Percentiles rank a stretch among this genome's conserved stretches.
Evolutionary conservation across 306 rosid species (phyloP).

Genomic region (Cucurbita maxima): DNA sequence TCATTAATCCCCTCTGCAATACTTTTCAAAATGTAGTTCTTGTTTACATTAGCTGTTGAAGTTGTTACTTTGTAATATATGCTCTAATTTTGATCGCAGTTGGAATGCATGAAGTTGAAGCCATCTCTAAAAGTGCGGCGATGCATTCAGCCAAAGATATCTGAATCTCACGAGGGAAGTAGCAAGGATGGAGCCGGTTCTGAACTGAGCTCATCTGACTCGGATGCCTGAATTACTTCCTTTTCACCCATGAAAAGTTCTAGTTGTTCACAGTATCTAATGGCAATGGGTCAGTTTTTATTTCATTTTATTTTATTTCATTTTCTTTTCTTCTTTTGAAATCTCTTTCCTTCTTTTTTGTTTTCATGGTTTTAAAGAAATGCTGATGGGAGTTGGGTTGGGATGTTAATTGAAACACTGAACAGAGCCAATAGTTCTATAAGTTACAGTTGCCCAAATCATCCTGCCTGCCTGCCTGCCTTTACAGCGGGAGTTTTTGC

Average conservation of each 20-base stretch:
- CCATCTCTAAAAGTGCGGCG: constrained; percentile 41
- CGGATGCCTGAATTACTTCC: constrained; percentile 50
- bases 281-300: constrained; percentile 56
- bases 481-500: constrained; percentile 20
- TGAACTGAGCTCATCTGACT: constrained; percentile 61
- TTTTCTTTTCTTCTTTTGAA: neutral
- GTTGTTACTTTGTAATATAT: neutral
- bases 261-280: constrained; percentile 40
- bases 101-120: constrained; percentile 45
- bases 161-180: constrained; percentile 48
- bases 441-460: constrained; percentile 73
- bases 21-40: neutral
- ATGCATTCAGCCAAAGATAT: constrained; percentile 59
- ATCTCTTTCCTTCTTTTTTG: constrained; percentile 13
- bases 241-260: constrained; percentile 27
- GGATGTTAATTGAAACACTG: constrained; percentile 25
- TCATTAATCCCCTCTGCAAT: neutral
- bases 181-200: constrained; percentile 49
- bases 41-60: neutral
- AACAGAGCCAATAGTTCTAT: constrained; percentile 82
- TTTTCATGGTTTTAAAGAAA: constrained; percentile 24
- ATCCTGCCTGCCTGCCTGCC: constrained; percentile 22
- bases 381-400: constrained; percentile 52
- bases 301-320: constrained; percentile 7
- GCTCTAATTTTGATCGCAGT: constrained; percentile 21